Percentiles rank a stretch among this genome's conserved stretches.
phyloP scores from a whole-genome alignment of 768 basidiomycete genomes.

The Suillus variegatus region DNA sequence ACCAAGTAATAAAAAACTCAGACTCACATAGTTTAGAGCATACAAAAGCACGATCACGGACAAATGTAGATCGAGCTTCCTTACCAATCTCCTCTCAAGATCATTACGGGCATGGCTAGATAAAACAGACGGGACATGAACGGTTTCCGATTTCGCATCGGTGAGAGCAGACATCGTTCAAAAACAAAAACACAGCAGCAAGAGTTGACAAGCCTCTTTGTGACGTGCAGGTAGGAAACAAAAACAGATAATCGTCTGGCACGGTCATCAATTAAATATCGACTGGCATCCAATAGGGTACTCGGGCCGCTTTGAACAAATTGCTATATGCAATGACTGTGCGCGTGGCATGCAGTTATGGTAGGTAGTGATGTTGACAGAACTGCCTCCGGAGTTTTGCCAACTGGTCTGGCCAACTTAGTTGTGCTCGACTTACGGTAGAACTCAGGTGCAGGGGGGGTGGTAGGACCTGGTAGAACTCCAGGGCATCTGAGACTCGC shows the following conservation, averaged over 20 bases:
- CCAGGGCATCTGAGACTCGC: not conserved
- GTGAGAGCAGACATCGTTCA: not conserved
- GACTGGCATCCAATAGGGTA: not conserved
- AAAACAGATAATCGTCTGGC: not conserved
- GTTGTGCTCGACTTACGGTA: not conserved
- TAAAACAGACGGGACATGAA: not conserved
- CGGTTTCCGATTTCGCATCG: not conserved
- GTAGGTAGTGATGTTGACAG: not conserved
- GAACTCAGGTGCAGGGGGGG: not conserved
- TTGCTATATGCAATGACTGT: too few species aligned
- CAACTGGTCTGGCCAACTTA: not conserved
- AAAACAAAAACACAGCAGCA: not conserved
- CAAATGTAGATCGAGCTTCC: slow-evolving; percentile 4
- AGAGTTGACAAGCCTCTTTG: not conserved
- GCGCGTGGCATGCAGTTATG: not conserved
- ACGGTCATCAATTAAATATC: not conserved
- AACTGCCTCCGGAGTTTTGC: not conserved
- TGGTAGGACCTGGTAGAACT: not conserved
- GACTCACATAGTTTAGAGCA: slow-evolving; percentile 8
- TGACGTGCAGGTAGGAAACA: not conserved
- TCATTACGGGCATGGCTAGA: not conserved
- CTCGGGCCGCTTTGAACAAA: not conserved
- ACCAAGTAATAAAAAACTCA: not conserved
- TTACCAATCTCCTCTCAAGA: slow-evolving; percentile 4
- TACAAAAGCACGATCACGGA: slow-evolving; percentile 1